Evolutionary conservation across 1,284 basidiomycete genomes (phyloP), one percentile per base, ranked within the genome.

Genomic region (Puccinia sorghi): DNA sequence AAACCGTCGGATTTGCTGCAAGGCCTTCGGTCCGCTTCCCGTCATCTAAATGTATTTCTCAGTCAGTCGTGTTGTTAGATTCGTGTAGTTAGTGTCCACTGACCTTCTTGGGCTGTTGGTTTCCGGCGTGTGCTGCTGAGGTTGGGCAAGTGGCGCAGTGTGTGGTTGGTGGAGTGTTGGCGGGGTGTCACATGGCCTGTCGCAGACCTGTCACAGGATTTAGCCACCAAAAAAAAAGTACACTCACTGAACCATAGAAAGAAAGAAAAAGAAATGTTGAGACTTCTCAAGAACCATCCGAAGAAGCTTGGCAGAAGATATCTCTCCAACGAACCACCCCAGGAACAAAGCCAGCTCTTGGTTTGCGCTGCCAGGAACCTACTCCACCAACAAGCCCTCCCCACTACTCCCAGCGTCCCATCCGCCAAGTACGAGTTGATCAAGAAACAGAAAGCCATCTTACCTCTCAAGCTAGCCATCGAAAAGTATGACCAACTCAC

Each of bases 1-100:
- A 46, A 73, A 73, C n/a, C 41, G 57, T 15, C 72, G 54, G 9
- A 73, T 11, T 39, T 43, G 41, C n/a, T 43, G 72, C 46, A 70
- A 6, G 46, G 39, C 5, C 3, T 39, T 25, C 43, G 46, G 7
- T 15, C 5, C 4, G 8, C 46, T 46, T 3, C 7, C 2, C 13
- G 39, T 63, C 59, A 39, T 63, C 59, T 39, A 13, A 7, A n/a
- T 43, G 43, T 6, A 43, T 6, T 43, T 13, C 6, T 7, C 13
- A 13, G 43, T 43, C 43, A 43, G 43, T 43, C 6, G 13, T 43
- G 7, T 43, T 6, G 43, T 43, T 7, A 43, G 43, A 43, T 43
- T 6, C 6, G 43, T 13, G 43, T 7, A 7, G 43, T 43, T 13
- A n/a, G n/a, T n/a, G n/a, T n/a, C n/a, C n/a, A n/a, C n/a, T n/a